Percentiles rank a stretch among this genome's conserved stretches.
Evolutionary conservation across 2,329 filamentous ascomycete genomes (phyloP).

Genomic region (Ceratocystis albifundus): DNA sequence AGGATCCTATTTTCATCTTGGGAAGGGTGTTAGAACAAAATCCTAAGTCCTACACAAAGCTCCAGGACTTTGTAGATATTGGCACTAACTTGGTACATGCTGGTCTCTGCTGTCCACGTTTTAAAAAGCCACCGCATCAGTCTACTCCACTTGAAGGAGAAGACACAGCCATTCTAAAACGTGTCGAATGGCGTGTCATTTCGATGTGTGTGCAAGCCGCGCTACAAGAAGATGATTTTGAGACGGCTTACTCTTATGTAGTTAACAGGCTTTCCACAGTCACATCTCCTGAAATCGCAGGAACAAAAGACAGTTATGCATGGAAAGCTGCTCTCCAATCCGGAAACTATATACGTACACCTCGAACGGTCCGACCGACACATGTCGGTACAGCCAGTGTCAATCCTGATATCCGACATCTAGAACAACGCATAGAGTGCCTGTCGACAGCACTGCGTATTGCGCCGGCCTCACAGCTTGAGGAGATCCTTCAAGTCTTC

Average conservation of each 20-base stretch:
- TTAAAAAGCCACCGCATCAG: slow-evolving; percentile 22
- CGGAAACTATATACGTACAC: slow-evolving; percentile 57
- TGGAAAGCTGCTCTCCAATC: slow-evolving; percentile 70
- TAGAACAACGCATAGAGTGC: slow-evolving; percentile 73
- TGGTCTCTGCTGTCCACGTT: slow-evolving; percentile 29
- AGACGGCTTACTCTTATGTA: slow-evolving; percentile 76
- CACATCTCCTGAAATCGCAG: slow-evolving; percentile 31
- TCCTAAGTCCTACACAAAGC: slow-evolving; percentile 56
- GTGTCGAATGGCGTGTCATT: slow-evolving; percentile 55
- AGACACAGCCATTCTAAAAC: slow-evolving; percentile 28
- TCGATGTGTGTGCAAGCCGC: slow-evolving; percentile 74
- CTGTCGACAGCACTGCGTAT: slow-evolving; percentile 63
- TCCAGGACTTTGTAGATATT: slow-evolving; percentile 61
- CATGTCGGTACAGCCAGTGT: slow-evolving; percentile 49
- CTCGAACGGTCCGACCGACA: slow-evolving; percentile 43
- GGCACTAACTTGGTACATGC: slow-evolving; percentile 55
- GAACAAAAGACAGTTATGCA: slow-evolving; percentile 38
- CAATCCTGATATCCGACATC: slow-evolving; percentile 53
- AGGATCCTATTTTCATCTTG: slow-evolving; percentile 62
- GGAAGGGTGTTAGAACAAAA: slow-evolving; percentile 67
- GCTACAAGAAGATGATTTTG: slow-evolving; percentile 65
- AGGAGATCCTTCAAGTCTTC: slow-evolving; percentile 65
- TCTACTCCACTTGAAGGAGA: slow-evolving; percentile 24
- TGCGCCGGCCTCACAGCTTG: slow-evolving; percentile 56
- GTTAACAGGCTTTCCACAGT: slow-evolving; percentile 50